A percentile compares a stretch with the other conserved stretches of the same genome.
phyloP scores from a whole-genome alignment of 73 alveolate species.

The Paramecium sexaurelia region DNA sequence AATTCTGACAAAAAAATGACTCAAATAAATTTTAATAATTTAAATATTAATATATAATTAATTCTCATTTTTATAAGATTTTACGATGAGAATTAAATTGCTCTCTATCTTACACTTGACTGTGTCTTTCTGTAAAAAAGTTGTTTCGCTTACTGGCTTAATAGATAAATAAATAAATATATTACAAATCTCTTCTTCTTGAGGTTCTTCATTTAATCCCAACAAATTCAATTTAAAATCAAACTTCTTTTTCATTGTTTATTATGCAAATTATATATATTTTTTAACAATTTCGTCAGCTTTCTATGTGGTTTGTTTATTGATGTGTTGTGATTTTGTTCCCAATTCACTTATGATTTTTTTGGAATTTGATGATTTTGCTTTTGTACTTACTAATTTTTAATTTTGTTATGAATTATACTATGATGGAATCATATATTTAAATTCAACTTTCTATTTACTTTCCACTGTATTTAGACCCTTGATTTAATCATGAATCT shows the following conservation, averaged over 20 bases:
- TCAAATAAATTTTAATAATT: background rate
- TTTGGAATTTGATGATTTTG: slow-evolving; percentile 33
- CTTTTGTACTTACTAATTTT: slow-evolving; percentile 12
- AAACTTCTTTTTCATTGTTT: background rate
- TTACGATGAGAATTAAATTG: slow-evolving; percentile 50
- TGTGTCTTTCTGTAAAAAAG: slow-evolving; percentile 30
- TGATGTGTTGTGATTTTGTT: background rate
- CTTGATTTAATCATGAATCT: background rate
- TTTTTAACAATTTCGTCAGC: slow-evolving; percentile 52
- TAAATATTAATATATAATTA: background rate
- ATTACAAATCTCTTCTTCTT: slow-evolving; percentile 34
- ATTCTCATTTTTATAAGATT: slow-evolving; percentile 47
- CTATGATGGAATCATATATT: slow-evolving; percentile 51
- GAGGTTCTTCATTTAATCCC: slow-evolving; percentile 26
- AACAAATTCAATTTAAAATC: slow-evolving; percentile 15
- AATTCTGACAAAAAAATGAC: background rate
- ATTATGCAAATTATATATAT: slow-evolving; percentile 26
- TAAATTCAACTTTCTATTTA: slow-evolving; percentile 36
- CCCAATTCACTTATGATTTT: slow-evolving; percentile 23
- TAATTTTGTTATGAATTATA: background rate
- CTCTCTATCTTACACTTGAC: slow-evolving; percentile 18
- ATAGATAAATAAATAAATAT: background rate
- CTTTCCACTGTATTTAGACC: background rate
- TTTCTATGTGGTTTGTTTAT: background rate
- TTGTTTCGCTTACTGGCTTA: slow-evolving; percentile 39